These are phyloP conservation scores for Inonotus obliquus DNA, from an alignment of 1,284 basidiomycete species.

Conservation along the genomic window DNA sequence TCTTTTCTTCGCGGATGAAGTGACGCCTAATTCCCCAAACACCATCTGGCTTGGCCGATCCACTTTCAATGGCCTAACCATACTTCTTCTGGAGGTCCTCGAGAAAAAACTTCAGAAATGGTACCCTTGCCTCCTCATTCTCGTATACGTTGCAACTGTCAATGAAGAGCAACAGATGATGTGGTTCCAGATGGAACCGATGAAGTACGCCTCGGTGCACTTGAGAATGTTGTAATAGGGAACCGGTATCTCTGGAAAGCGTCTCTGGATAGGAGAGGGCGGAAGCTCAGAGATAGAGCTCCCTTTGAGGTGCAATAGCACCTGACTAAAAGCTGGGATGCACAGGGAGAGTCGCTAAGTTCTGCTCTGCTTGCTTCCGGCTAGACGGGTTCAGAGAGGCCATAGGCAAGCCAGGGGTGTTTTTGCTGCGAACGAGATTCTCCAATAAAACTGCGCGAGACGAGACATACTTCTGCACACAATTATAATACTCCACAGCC, in stretches of 20 bases:
- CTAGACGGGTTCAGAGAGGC: too few species aligned
- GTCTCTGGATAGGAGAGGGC: neutral
- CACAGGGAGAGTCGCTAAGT: too few species aligned
- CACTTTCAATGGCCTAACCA: neutral
- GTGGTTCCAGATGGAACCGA: constrained; percentile 53
- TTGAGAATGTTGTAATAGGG: constrained; percentile 79
- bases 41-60: neutral
- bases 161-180: neutral
- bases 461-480: too few species aligned
- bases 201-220: constrained; percentile 86
- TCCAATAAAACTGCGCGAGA: too few species aligned
- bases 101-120: neutral
- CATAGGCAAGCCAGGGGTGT: too few species aligned
- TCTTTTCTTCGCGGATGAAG: neutral
- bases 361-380: too few species aligned
- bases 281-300: constrained; percentile 23
- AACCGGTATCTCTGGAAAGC: constrained; percentile 39
- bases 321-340: too few species aligned
- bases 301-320: too few species aligned
- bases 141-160: neutral
- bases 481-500: too few species aligned
- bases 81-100: neutral
- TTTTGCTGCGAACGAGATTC: too few species aligned
- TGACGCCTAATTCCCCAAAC: neutral
- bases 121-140: neutral